phyloP scores from a whole-genome alignment of 345 rosid genomes.

The Diplotaxis tenuifolia region DNA sequence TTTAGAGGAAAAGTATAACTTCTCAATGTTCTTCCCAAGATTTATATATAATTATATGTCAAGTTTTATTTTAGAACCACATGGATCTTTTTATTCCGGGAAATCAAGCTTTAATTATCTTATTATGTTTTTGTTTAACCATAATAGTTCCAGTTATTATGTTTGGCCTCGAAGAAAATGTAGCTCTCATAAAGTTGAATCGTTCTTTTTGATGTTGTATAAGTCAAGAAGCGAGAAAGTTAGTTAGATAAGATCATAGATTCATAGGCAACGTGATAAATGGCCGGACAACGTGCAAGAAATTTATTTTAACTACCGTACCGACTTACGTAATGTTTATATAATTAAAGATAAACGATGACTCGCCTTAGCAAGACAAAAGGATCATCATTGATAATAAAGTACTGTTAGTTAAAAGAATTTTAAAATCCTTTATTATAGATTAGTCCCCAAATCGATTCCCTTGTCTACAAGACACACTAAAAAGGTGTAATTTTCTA shows the following conservation, averaged over 20 bases:
- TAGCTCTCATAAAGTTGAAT: not conserved
- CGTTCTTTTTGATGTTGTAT: not conserved
- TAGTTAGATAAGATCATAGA: constrained; percentile 20
- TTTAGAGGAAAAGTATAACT: not conserved
- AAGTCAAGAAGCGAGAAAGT: not conserved
- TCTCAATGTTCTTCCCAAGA: too few species aligned
- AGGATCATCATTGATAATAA: constrained; percentile 7
- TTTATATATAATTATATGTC: too few species aligned
- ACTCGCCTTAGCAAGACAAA: constrained; percentile 4
- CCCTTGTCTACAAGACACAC: not conserved
- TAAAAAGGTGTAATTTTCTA: not conserved
- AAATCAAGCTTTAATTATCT: too few species aligned
- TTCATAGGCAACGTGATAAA: constrained; percentile 12
- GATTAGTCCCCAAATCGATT: not conserved
- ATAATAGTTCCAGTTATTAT: not conserved
- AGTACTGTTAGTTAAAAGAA: not conserved
- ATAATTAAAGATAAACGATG: constrained; percentile 13
- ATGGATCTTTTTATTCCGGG: too few species aligned
- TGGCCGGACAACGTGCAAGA: constrained; percentile 38
- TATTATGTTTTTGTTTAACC: too few species aligned
- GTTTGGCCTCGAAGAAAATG: not conserved
- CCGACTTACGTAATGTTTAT: not conserved
- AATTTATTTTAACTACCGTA: constrained; percentile 13
- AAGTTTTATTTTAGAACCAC: too few species aligned
- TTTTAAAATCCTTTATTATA: not conserved